These are phyloP conservation scores for Cercospora sp. DNA, from an alignment of 2,329 filamentous ascomycete genomes.

Conservation along the genomic window DNA sequence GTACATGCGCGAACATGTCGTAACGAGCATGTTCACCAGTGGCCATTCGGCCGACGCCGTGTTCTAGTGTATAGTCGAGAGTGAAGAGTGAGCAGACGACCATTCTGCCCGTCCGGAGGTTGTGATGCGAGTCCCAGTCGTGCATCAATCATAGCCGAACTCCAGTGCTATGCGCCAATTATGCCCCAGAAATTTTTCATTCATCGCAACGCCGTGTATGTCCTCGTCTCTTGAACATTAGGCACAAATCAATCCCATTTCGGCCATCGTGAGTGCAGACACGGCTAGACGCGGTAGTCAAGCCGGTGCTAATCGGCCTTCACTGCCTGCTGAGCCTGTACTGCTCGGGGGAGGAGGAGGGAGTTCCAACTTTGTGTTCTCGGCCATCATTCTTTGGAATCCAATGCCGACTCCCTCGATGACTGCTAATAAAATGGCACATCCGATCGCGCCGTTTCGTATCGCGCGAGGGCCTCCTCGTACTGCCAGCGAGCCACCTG, in stretches of 20 bases:
- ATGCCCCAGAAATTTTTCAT: slow-evolving; percentile 8
- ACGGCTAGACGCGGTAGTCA: slow-evolving; percentile 25
- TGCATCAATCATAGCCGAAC: slow-evolving; percentile 6
- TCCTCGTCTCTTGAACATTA: slow-evolving; percentile 14
- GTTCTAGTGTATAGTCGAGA: slow-evolving; percentile 11
- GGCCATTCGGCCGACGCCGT: slow-evolving; percentile 2
- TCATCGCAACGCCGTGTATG: slow-evolving; percentile 1
- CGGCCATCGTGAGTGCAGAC: slow-evolving; percentile 25
- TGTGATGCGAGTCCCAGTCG: slow-evolving; percentile 2
- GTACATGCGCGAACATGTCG: slow-evolving; percentile 12
- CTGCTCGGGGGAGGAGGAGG: slow-evolving; percentile 47
- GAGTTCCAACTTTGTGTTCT: slow-evolving; percentile 76
- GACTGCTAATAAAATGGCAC: slow-evolving; percentile 87
- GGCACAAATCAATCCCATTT: slow-evolving; percentile 29
- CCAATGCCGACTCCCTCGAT: slow-evolving; percentile 98
- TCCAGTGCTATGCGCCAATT: slow-evolving; percentile 2
- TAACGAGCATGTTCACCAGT: neutral
- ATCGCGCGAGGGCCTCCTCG: slow-evolving; percentile 90
- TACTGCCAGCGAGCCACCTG: slow-evolving; percentile 85
- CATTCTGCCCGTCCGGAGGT: slow-evolving; percentile 4
- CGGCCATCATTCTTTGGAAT: slow-evolving; percentile 91
- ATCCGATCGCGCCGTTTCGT: slow-evolving; percentile 93
- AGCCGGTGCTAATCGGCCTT: slow-evolving; percentile 34
- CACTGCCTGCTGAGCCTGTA: slow-evolving; percentile 29
- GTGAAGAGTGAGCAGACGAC: slow-evolving; percentile 15